Percentiles rank a stretch among this genome's conserved stretches.
Evolutionary conservation across 768 basidiomycete species (phyloP).

Genomic region (Russula abietina): DNA sequence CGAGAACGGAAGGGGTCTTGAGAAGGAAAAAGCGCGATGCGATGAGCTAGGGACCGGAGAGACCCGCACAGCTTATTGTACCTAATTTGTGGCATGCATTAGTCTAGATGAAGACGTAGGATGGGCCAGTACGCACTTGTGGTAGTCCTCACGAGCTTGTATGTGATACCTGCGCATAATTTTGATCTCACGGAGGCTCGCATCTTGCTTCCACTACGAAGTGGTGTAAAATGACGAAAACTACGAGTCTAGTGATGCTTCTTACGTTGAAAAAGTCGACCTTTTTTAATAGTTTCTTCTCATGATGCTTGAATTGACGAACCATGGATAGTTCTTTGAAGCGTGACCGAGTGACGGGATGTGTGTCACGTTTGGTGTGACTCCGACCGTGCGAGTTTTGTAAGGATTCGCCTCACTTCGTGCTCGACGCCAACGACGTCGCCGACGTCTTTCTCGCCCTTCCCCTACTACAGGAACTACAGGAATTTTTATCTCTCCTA

Average conservation of each 20-base stretch:
- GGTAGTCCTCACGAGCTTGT: constrained; percentile 90
- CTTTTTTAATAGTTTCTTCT: constrained; percentile 90
- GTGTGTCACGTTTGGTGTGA: constrained; percentile 22
- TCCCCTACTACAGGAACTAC: constrained; percentile 15
- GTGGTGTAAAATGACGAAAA: background rate
- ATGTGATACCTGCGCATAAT: constrained; percentile 95
- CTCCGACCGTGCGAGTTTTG: constrained; percentile 26
- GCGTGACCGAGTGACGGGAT: constrained; percentile 11
- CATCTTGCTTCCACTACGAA: constrained; percentile 92
- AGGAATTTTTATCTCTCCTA: constrained; percentile 17
- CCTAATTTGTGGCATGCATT: constrained; percentile 32
- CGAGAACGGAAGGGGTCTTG: constrained; percentile 82
- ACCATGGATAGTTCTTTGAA: constrained; percentile 48
- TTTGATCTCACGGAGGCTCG: constrained; percentile 81
- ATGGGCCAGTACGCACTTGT: constrained; percentile 51
- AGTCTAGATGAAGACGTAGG: background rate
- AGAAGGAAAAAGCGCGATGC: constrained; percentile 77
- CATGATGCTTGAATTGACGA: constrained; percentile 93
- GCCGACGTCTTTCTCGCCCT: constrained; percentile 16
- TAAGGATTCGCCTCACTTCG: constrained; percentile 25
- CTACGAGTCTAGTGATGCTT: background rate
- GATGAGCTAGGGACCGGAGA: constrained; percentile 78
- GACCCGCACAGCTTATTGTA: constrained; percentile 96
- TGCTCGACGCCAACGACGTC: constrained; percentile 26
- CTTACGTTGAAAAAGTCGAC: constrained; percentile 91